These are phyloP conservation scores for Gracilaria gracilis DNA, from an alignment of 23 red algal genomes.

Conservation along the genomic window DNA sequence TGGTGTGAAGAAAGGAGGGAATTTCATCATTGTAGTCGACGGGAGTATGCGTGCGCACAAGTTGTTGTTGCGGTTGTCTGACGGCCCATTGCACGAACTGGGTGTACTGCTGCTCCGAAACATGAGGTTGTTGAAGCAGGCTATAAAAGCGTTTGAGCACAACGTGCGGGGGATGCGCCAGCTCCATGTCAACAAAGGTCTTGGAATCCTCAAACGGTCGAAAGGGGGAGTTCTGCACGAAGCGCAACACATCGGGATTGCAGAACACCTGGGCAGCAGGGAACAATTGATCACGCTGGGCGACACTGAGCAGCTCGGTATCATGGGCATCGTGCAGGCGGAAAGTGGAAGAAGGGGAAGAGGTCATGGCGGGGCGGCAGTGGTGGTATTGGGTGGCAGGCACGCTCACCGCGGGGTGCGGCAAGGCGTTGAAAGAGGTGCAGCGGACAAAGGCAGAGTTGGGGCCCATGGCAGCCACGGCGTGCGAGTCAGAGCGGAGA, in stretches of 20 bases:
- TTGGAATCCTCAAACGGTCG: conserved; percentile 55
- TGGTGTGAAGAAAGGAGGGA: conserved; percentile 31
- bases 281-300: not conserved
- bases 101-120: conserved; percentile 19
- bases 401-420: too few species aligned
- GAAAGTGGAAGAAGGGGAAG: not conserved
- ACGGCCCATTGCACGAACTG: conserved; percentile 31
- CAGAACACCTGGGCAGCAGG: conserved; percentile 50
- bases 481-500: too few species aligned
- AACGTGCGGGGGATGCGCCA: not conserved
- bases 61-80: not conserved
- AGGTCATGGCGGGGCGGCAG: not conserved
- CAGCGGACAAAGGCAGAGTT: too few species aligned
- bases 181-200: conserved; percentile 47
- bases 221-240: conserved; percentile 50
- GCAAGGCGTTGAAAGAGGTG: too few species aligned
- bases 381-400: not conserved
- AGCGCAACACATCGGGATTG: conserved; percentile 16
- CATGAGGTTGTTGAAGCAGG: not conserved
- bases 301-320: not conserved
- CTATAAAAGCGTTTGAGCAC: conserved; percentile 1
- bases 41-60: not conserved
- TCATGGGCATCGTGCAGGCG: not conserved
- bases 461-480: too few species aligned
- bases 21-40: conserved; percentile 20